Evolutionary conservation across 164 flowering plant species (phyloP).

Genomic region (Sextonia rubra): DNA sequence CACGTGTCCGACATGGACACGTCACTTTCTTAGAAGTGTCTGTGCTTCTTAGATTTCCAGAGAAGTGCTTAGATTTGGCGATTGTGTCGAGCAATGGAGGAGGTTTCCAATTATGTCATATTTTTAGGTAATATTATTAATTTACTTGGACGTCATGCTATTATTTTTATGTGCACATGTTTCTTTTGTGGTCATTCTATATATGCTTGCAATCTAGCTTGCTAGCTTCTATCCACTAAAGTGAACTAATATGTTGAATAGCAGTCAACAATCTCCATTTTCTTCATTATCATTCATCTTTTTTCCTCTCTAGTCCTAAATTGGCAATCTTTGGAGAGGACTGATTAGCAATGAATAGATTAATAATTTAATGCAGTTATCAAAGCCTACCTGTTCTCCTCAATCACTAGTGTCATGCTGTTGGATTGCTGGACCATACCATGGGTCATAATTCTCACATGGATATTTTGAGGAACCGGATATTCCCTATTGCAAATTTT

Average conservation of each 20-base stretch:
- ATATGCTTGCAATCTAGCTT: background rate
- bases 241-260: background rate
- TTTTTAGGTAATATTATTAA: too few relatives aligned
- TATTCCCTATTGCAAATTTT: constrained; percentile 58
- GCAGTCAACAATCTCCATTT: background rate
- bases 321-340: background rate
- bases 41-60: too few relatives aligned
- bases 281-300: background rate
- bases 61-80: too few relatives aligned
- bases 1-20: too few relatives aligned
- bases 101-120: too few relatives aligned
- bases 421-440: constrained; percentile 76
- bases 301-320: background rate
- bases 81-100: too few relatives aligned
- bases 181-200: background rate
- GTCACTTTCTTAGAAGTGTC: too few relatives aligned
- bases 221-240: background rate
- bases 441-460: constrained; percentile 72
- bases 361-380: constrained; percentile 41
- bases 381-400: constrained; percentile 67
- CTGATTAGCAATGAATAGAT: background rate
- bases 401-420: constrained; percentile 77
- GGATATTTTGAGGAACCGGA: constrained; percentile 58
- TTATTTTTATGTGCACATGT: too few relatives aligned
- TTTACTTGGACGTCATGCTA: too few relatives aligned